Percentiles rank a stretch among this genome's conserved stretches.
phyloP scores from a whole-genome alignment of 345 rosid species.

The Eucalyptus grandis region DNA sequence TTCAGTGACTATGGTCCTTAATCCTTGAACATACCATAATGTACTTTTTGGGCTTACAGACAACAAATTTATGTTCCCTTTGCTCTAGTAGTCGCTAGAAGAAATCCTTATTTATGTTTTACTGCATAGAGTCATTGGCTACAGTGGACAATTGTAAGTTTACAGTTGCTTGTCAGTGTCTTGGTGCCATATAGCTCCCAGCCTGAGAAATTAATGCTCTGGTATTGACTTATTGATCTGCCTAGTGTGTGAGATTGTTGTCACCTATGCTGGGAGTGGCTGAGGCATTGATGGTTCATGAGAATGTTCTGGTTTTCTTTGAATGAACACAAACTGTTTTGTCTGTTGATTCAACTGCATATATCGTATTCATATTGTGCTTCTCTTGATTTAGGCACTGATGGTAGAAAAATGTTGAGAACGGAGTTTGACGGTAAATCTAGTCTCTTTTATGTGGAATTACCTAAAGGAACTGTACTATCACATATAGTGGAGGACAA shows the following conservation, averaged over 20 bases:
- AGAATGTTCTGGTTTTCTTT: background rate
- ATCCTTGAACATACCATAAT: background rate
- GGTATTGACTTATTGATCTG: background rate
- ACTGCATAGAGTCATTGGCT: background rate
- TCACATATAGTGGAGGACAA: slow-evolving; percentile 59
- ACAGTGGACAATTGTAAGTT: background rate
- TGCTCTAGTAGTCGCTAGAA: background rate
- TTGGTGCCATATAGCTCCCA: background rate
- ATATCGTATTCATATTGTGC: background rate
- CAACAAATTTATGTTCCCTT: background rate
- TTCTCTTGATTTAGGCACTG: slow-evolving; percentile 29
- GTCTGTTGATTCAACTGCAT: background rate
- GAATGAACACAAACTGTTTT: background rate
- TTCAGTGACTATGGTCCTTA: background rate
- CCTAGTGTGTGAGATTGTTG: background rate
- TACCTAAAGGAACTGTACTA: slow-evolving; percentile 56
- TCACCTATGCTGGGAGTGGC: background rate
- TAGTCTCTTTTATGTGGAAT: slow-evolving; percentile 74
- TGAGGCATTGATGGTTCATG: background rate
- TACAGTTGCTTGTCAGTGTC: background rate
- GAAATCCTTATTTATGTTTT: background rate
- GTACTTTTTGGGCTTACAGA: background rate
- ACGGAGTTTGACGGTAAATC: slow-evolving; percentile 34
- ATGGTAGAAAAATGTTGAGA: slow-evolving; percentile 65
- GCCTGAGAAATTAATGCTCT: background rate